Evolutionary conservation across 2,329 filamentous ascomycete genomes (phyloP), one percentile per base, ranked within the genome.

Genomic region (Sclerotinia borealis): DNA sequence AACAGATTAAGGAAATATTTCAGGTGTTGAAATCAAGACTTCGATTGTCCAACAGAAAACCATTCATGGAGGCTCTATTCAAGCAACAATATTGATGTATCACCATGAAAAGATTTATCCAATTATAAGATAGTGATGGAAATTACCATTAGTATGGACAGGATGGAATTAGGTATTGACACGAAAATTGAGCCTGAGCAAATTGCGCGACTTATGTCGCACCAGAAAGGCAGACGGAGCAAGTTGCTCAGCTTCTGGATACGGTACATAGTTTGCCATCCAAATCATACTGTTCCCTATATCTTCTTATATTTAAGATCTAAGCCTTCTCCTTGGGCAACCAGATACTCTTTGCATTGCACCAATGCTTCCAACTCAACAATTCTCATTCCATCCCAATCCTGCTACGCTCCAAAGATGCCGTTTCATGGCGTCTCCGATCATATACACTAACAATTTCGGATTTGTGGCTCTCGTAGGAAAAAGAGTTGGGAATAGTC

Each of bases 371-470:
- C 45, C 59, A 50, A 1, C 61, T 54, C 1, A 51, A 13, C 4
- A 63, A 34, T 3, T 54, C 61, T 45, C 54, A 71, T 60, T 74
- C 73, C 41, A 54, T 62, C 2, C 74, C 73, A 37, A 76, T 65
- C 1, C 74, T 74, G 61, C 72, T 73, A 43, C n/a, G n/a, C n/a
- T n/a, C n/a, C n/a, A n/a, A n/a, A n/a, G 5, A 39, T 48, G 34
- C 11, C 17, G 29, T 58, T 45, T n/a, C n/a, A n/a, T n/a, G n/a
- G n/a, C n/a, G n/a, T n/a, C n/a, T n/a, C n/a, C n/a, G n/a, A n/a
- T n/a, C n/a, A n/a, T n/a, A n/a, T n/a, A n/a, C 13, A 39, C 5
- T 17, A 39, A 17, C 3, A 15, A 39, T 39, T 2, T 15, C 13
- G 17, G 11, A 39, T 13, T 39, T 39, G 36, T 39, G 13, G 5